These are phyloP conservation scores for Diaporthe aspalathi DNA, from an alignment of 2,329 filamentous ascomycete genomes.

Conservation along the genomic window DNA sequence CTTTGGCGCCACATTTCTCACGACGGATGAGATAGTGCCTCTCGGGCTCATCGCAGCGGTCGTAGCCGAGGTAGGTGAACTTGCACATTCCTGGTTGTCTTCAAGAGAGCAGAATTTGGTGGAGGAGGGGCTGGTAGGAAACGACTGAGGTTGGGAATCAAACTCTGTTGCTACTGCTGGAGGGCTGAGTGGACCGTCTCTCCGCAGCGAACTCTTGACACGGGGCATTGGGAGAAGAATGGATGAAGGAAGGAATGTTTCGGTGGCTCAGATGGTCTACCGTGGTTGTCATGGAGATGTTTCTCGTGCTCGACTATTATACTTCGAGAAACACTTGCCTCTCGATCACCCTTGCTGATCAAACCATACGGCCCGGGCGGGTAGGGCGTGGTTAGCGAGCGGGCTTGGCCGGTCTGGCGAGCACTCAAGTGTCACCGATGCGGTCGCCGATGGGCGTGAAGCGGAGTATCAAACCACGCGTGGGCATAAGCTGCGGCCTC, in stretches of 20 bases:
- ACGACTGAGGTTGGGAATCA: conserved; percentile 2
- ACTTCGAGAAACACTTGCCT: conserved; percentile 28
- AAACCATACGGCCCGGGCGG: conserved; percentile 12
- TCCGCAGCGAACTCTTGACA: conserved; percentile 31
- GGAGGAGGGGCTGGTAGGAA: conserved; percentile 5
- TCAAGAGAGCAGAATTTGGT: conserved; percentile 14
- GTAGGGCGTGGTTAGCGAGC: conserved; percentile 4
- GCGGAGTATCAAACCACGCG: conserved; percentile 20
- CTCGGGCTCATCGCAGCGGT: conserved; percentile 38
- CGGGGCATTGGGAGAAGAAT: conserved; percentile 29
- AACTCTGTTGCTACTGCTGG: conserved; percentile 26
- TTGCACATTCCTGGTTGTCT: conserved; percentile 34
- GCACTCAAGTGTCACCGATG: conserved; percentile 24
- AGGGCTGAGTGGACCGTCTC: conserved; percentile 29
- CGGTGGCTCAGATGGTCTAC: conserved; percentile 24
- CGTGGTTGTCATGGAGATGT: not conserved
- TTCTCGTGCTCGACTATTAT: conserved; percentile 33
- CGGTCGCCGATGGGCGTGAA: conserved; percentile 30
- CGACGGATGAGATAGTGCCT: conserved; percentile 40
- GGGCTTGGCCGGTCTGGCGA: conserved; percentile 27
- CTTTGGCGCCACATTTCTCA: conserved; percentile 37
- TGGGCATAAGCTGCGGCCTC: not conserved
- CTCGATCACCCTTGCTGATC: conserved; percentile 28
- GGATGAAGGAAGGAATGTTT: conserved; percentile 11
- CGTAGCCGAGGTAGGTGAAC: conserved; percentile 40